These are phyloP conservation scores for Picea glauca DNA, from an alignment of 75 land plant species.

Conservation along the genomic window DNA sequence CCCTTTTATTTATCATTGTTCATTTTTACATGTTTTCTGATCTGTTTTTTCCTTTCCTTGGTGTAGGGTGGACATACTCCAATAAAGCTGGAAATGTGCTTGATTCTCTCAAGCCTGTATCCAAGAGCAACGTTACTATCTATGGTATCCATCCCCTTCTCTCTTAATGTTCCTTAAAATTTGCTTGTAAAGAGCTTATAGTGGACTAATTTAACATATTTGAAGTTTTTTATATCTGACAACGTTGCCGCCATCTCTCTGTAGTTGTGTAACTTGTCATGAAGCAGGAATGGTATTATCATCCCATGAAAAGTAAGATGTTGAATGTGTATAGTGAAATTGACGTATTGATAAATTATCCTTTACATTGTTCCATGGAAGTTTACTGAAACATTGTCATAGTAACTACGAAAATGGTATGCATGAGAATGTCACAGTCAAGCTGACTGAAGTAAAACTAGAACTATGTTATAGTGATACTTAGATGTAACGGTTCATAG, in stretches of 20 bases:
- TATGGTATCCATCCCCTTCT: slow-evolving; percentile 42
- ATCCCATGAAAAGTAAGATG: not conserved
- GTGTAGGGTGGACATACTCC: slow-evolving; percentile 73
- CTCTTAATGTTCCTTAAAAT: not conserved
- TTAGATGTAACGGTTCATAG: too few relatives aligned
- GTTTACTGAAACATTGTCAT: not conserved
- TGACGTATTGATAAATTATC: not conserved
- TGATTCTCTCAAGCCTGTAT: slow-evolving; percentile 42
- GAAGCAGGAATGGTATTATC: not conserved
- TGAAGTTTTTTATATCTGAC: not conserved
- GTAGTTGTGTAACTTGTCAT: not conserved
- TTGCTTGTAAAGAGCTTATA: not conserved
- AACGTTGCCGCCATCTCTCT: not conserved
- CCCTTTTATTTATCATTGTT: too few relatives aligned
- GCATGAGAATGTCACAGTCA: not conserved
- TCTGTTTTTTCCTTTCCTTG: not conserved
- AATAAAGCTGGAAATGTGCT: slow-evolving; percentile 50
- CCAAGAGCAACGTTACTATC: slow-evolving; percentile 47
- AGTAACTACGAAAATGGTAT: not conserved
- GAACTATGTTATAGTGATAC: not conserved
- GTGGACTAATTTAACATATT: not conserved
- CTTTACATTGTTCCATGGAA: not conserved
- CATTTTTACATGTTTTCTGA: slow-evolving; percentile 5
- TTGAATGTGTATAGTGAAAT: not conserved
- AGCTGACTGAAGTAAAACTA: not conserved